These are phyloP conservation scores for Candida nonsorbophila DNA, from an alignment of 805 yeast species.

Conservation along the genomic window DNA sequence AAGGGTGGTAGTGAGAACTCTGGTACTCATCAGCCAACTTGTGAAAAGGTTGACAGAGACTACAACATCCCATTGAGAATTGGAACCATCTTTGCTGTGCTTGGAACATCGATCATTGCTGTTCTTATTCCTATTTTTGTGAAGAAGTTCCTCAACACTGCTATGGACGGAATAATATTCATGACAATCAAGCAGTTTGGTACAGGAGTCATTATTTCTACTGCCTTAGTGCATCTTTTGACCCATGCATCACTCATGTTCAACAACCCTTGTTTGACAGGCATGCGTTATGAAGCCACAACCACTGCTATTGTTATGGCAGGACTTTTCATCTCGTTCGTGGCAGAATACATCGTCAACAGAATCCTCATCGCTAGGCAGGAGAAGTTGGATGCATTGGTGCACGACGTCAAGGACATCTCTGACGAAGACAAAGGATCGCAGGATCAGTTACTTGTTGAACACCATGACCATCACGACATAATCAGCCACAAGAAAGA, in stretches of 20 bases:
- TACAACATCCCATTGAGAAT: constrained; percentile 21
- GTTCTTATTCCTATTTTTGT: constrained; percentile 26
- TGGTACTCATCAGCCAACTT: constrained; percentile 6
- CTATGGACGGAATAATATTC: constrained; percentile 9
- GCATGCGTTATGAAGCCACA: constrained; percentile 19
- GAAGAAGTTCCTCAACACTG: constrained; percentile 12
- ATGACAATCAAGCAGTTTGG: constrained; percentile 19
- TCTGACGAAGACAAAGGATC: no score
- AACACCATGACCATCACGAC: constrained; percentile 1
- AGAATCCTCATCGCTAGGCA: constrained; percentile 7
- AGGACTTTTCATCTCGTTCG: constrained; percentile 19
- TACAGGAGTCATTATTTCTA: constrained; percentile 25
- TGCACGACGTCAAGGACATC: no score
- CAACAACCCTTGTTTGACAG: constrained; percentile 16
- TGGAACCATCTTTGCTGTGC: constrained; percentile 28
- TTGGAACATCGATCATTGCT: constrained; percentile 28
- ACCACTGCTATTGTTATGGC: constrained; percentile 24
- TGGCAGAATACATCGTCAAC: constrained; percentile 15
- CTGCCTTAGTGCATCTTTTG: constrained; percentile 26
- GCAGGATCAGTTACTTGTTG: neutral
- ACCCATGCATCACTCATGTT: constrained; percentile 24
- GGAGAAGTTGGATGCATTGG: neutral
- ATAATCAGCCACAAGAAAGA: constrained; percentile 4
- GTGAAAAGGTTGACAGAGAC: constrained; percentile 21
- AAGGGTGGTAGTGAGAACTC: constrained; percentile 5